Conservation (phyloP, 345 rosid genomes). For the Eucalyptus regnans region DNA sequence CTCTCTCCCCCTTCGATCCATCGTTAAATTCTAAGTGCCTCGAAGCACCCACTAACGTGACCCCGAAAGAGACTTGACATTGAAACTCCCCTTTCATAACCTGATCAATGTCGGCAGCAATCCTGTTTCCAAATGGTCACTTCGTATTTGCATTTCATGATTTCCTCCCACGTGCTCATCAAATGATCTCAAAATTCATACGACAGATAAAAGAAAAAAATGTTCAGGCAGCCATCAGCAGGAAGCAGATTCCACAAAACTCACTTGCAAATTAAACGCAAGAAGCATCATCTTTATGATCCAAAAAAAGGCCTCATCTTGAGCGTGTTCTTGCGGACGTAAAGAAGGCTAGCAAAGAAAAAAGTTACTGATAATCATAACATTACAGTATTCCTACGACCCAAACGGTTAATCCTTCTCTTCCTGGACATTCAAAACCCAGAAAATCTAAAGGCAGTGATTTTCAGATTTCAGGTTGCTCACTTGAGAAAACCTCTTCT, state of each 20-base stretch:
- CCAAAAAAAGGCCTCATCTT: constrained; percentile 2
- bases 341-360: constrained; percentile 29
- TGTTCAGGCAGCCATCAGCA: not conserved
- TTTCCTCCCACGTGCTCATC: not conserved
- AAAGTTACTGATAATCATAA: not conserved
- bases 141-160: not conserved
- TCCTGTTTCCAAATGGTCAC: not conserved
- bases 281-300: not conserved
- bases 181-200: not conserved
- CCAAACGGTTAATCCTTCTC: not conserved
- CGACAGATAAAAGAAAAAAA: not conserved
- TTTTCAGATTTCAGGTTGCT: not conserved
- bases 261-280: not conserved
- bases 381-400: not conserved
- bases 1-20: not conserved
- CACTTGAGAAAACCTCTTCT: not conserved
- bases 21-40: not conserved
- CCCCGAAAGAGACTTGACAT: not conserved
- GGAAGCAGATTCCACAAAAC: not conserved
- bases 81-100: not conserved
- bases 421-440: not conserved
- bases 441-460: not conserved
- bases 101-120: not conserved
- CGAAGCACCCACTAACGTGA: not conserved
- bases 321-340: constrained; percentile 49